Conservation (phyloP, 2,329 filamentous ascomycete species). For the Venturia oleaginea region DNA sequence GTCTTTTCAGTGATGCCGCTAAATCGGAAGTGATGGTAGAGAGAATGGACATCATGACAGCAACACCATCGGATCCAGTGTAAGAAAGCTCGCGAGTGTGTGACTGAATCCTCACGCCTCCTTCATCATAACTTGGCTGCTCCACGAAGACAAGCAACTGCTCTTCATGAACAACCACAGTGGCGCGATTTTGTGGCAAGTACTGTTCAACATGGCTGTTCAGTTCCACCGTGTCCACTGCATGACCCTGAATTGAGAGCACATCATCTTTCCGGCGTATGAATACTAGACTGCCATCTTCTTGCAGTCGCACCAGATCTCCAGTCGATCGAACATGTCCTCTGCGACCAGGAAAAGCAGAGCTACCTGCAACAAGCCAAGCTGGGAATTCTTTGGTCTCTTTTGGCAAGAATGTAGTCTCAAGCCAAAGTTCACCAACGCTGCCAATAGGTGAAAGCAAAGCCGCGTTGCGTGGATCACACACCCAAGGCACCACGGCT, state of each 20-base stretch:
- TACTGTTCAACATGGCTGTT: constrained; percentile 30
- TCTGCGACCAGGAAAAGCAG: not conserved
- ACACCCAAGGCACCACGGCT: constrained; percentile 24
- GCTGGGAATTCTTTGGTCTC: constrained; percentile 22
- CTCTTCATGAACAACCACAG: constrained; percentile 3
- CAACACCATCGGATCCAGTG: not conserved
- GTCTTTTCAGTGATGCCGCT: constrained; percentile 28
- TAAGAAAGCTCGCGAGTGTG: not conserved
- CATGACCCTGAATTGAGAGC: constrained; percentile 28
- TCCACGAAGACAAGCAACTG: constrained; percentile 2
- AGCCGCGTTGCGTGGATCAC: constrained; percentile 24
- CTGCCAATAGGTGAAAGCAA: constrained; percentile 34
- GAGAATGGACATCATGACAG: constrained; percentile 14
- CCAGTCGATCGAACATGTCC: constrained; percentile 18
- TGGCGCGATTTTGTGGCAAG: constrained; percentile 26
- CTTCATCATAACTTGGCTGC: not conserved
- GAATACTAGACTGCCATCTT: constrained; percentile 22
- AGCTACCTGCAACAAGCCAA: constrained; percentile 29
- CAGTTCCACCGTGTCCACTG: constrained; percentile 32
- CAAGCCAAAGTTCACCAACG: constrained; percentile 33
- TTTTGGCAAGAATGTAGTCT: constrained; percentile 26
- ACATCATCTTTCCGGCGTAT: constrained; percentile 23
- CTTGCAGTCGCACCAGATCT: constrained; percentile 22
- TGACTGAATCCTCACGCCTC: not conserved
- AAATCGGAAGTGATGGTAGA: constrained; percentile 22